Conservation (phyloP, 1,139 yeast genomes). For the Scheffersomyces segobiensis region DNA sequence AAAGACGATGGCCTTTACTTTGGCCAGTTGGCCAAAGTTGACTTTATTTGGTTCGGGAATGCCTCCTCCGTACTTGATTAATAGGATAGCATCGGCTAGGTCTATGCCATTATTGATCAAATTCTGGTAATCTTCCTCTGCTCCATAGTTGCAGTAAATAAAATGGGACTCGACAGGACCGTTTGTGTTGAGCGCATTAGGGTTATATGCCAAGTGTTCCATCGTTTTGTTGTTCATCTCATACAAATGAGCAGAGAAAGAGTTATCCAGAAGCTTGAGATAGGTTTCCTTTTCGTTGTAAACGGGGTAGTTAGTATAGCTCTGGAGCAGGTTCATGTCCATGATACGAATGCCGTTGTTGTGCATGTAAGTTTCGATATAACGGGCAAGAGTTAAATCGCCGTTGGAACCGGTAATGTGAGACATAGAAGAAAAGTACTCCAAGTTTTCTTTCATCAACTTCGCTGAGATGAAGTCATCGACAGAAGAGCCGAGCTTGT, state of each 20-base stretch:
- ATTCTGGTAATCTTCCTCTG: conserved; percentile 52
- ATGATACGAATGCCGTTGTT: conserved; percentile 57
- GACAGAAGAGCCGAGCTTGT: conserved; percentile 49
- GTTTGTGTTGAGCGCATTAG: conserved; percentile 54
- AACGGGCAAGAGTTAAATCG: conserved; percentile 68
- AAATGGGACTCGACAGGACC: conserved; percentile 56
- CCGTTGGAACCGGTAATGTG: conserved; percentile 89
- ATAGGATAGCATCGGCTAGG: conserved; percentile 47
- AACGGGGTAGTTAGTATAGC: conserved; percentile 59
- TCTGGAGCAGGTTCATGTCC: conserved; percentile 50
- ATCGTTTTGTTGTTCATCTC: conserved; percentile 37
- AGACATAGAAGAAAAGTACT: conserved; percentile 80
- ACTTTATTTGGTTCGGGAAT: conserved; percentile 42
- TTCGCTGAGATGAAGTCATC: conserved; percentile 52
- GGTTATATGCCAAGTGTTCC: conserved; percentile 59
- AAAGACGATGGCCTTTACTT: conserved; percentile 39
- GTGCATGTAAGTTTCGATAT: conserved; percentile 57
- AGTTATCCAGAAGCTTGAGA: conserved; percentile 35
- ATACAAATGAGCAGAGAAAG: conserved; percentile 38
- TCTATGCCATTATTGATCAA: conserved; percentile 39
- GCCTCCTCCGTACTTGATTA: conserved; percentile 61
- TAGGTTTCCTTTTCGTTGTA: conserved; percentile 23
- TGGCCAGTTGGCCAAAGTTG: conserved; percentile 27
- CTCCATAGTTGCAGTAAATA: conserved; percentile 62
- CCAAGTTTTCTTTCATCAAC: conserved; percentile 67